Base-by-base conservation (phyloP, 768 basidiomycete genomes). In the Pleurotus giganteus region DNA sequence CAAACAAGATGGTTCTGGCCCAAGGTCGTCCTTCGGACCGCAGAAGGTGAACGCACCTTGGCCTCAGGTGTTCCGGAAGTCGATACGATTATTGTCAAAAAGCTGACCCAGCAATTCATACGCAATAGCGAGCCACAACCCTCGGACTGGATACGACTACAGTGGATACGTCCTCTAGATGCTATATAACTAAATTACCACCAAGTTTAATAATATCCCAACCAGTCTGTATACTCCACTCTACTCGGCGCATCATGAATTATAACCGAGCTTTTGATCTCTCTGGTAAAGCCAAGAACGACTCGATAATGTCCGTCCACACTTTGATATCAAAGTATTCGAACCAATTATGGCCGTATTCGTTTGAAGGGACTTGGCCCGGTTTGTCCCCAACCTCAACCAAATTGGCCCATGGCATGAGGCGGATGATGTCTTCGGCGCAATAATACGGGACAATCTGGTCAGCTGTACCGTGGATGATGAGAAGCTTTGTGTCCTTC, bases 1-100 rank as follows among this genome's bases (percentile, higher is more conserved):
- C 60, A 67, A 15, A 73, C 74, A 1, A 69, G 65, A 47, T 84
- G 80, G 74, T 78, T 71, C 50, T 74, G 72, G 72, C 84, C 84
- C 24, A 65, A 67, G 56, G 71, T 84, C 43, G 63, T 79, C 4
- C 62, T 67, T 37, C 59, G 63, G 43, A 60, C 55, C 6, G 59
- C 59, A 28, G 53, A 60, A 8, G 53, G 37, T 12, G 2, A 39
- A 21, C 47, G 39, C 3, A 55, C 58, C 5, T 42, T 66, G 29
- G 63, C 66, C 26, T 60, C 61, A 26, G 43, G 58, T 34, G 53
- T 68, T 27, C 41, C 17, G 4, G 54, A 62, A 23, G 43, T 53
- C 52, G 39, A 53, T 11, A 28, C 41, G 8, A 43, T 26, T 2
- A 21, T 26, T 13, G n/a, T 53, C 24, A 34, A 53, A 27, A 41